Evolutionary conservation across 768 basidiomycete genomes (phyloP).

Genomic region (Dioszegia hungarica): DNA sequence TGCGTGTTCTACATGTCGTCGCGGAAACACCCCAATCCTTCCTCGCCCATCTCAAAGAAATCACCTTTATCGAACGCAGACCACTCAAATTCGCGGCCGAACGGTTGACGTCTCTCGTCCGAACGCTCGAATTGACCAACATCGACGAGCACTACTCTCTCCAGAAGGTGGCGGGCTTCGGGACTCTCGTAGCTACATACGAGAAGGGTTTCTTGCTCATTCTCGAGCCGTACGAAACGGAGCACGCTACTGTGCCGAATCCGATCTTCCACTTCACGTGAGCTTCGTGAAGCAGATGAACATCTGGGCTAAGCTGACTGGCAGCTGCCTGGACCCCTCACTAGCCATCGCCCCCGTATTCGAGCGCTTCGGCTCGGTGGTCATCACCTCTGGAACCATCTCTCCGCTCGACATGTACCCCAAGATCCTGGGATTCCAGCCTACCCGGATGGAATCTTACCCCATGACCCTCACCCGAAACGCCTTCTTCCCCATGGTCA

Average conservation of each 20-base stretch:
- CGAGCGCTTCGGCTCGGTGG: conserved; percentile 94
- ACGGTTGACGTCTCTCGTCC: conserved; percentile 84
- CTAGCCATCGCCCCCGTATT: conserved; percentile 97
- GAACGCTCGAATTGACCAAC: conserved; percentile 80
- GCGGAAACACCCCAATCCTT: conserved; percentile 97
- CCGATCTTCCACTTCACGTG: conserved; percentile 97
- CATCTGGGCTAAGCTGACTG: neutral
- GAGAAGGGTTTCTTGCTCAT: conserved; percentile 98
- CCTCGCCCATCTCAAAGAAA: conserved; percentile 95
- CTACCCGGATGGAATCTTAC: conserved; percentile 94
- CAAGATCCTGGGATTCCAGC: conserved; percentile 97
- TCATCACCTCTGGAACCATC: conserved; percentile 97
- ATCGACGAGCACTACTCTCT: conserved; percentile 86
- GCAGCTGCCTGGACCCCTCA: conserved; percentile 91
- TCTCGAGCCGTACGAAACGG: conserved; percentile 96
- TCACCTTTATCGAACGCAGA: conserved; percentile 92
- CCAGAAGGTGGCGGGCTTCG: conserved; percentile 93
- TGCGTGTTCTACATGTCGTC: conserved; percentile 98
- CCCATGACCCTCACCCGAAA: conserved; percentile 96
- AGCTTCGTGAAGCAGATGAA: conserved; percentile 24
- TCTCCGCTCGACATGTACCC: conserved; percentile 99
- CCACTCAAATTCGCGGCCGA: conserved; percentile 97
- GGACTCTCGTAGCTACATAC: conserved; percentile 94
- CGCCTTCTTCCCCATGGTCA: conserved; percentile 92
- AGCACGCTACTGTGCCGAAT: conserved; percentile 96